These are phyloP conservation scores for Pittosporum tobira DNA, from an alignment of 129 eudicot genomes.

Conservation along the genomic window DNA sequence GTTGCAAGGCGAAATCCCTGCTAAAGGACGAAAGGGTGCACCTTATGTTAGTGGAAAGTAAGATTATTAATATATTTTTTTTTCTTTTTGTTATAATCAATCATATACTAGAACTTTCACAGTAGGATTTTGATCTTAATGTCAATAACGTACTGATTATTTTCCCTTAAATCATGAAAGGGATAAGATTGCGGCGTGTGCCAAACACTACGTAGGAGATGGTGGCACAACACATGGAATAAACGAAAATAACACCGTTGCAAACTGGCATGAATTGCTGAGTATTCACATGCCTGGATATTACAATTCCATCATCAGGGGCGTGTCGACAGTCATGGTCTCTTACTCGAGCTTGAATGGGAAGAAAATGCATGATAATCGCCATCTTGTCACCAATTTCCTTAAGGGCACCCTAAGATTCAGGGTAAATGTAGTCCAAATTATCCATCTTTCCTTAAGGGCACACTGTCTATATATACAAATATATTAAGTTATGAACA, in stretches of 20 bases:
- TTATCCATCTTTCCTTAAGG: no score
- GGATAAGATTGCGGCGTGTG: no score
- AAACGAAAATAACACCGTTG: conserved; percentile 2
- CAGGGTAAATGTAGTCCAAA: no score
- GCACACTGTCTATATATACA: no score
- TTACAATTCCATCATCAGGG: neutral
- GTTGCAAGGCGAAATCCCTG: conserved; percentile 5
- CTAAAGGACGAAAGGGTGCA: neutral
- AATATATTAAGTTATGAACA: neutral
- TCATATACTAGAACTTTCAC: no score
- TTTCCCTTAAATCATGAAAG: neutral
- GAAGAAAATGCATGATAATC: conserved; percentile 1
- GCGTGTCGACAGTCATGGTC: neutral
- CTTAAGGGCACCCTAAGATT: conserved; percentile 1
- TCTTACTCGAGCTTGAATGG: conserved; percentile 9
- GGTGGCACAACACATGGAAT: conserved; percentile 1
- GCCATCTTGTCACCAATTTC: neutral
- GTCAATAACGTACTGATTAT: neutral
- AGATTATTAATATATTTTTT: neutral
- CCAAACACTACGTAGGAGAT: conserved; percentile 4
- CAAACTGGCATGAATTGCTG: neutral
- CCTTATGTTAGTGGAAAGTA: conserved; percentile 4
- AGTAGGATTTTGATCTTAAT: no score
- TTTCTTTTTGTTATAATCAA: neutral
- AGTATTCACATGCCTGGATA: conserved; percentile 7